Conservation (phyloP, 2,329 filamentous ascomycete genomes). For the Hymenoscyphus linearis region DNA sequence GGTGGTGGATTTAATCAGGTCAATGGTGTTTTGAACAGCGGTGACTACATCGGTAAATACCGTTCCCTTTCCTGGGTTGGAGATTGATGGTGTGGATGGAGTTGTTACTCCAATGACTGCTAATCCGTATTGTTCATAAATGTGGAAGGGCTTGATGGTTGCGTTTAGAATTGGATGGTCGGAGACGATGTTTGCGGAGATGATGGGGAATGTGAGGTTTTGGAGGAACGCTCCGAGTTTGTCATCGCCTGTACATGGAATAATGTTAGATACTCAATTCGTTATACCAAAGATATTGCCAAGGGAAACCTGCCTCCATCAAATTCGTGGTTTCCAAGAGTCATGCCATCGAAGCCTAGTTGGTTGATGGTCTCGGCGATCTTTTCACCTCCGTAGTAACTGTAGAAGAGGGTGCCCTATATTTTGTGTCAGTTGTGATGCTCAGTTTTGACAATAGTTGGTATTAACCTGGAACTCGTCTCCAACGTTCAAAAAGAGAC, state of each 20-base stretch:
- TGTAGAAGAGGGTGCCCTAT: conserved; percentile 63
- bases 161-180: conserved; percentile 53
- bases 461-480: conserved; percentile 49
- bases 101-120: conserved; percentile 63
- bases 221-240: conserved; percentile 55
- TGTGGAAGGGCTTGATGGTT: conserved; percentile 60
- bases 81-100: conserved; percentile 51
- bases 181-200: conserved; percentile 60
- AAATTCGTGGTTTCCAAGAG: conserved; percentile 62
- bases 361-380: conserved; percentile 62
- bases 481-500: conserved; percentile 59
- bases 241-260: conserved; percentile 41
- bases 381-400: conserved; percentile 62
- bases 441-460: background rate
- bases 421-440: background rate
- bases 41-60: conserved; percentile 52
- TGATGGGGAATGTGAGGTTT: conserved; percentile 60
- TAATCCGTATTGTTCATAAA: conserved; percentile 55
- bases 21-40: conserved; percentile 55
- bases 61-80: conserved; percentile 52
- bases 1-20: conserved; percentile 55
- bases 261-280: too few species aligned
- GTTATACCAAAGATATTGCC: too few species aligned
- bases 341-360: conserved; percentile 63
- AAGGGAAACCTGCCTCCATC: conserved; percentile 40